Conservation (phyloP, 768 basidiomycete species). For the Cystobasidiopsis lactophilus region DNA sequence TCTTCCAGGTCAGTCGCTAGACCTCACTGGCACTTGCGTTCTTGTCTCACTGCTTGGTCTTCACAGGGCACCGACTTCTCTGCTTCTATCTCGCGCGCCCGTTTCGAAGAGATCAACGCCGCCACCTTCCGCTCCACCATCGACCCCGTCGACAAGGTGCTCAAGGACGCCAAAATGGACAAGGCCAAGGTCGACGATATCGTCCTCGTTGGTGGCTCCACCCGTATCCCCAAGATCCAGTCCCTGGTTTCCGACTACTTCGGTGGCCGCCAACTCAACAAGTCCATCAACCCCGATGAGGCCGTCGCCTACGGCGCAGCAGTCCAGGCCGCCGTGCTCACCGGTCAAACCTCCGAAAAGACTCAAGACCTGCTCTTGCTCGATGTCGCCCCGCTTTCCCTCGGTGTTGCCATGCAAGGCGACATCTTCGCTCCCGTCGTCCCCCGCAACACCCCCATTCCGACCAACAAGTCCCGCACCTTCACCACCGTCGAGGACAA, state of each 20-base stretch:
- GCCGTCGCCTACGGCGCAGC: conserved; percentile 99
- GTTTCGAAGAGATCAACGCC: conserved; percentile 99
- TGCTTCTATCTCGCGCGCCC: conserved; percentile 94
- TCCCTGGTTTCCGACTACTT: conserved; percentile 96
- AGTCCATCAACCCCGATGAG: conserved; percentile 99
- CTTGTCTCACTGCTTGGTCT: conserved; percentile 1
- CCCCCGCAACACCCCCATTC: conserved; percentile 97
- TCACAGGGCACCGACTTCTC: conserved; percentile 96
- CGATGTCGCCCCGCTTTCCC: conserved; percentile 91
- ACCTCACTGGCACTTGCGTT: not conserved
- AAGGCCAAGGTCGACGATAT: conserved; percentile 66
- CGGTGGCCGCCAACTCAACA: conserved; percentile 92
- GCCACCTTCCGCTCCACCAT: conserved; percentile 84
- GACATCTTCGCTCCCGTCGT: conserved; percentile 99
- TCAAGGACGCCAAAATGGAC: conserved; percentile 96
- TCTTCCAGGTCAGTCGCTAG: conserved; percentile 49
- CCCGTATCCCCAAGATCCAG: conserved; percentile 98
- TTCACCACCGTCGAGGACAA: conserved; percentile 99
- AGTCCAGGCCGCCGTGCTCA: conserved; percentile 96
- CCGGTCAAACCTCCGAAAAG: conserved; percentile 95
- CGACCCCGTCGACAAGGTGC: conserved; percentile 94
- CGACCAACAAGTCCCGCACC: conserved; percentile 93
- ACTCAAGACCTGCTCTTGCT: conserved; percentile 95
- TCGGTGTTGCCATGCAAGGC: conserved; percentile 99
- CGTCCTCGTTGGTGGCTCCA: conserved; percentile 97